Conservation (phyloP, 495 filamentous ascomycete genomes). For the Lophiotrema nucula region DNA sequence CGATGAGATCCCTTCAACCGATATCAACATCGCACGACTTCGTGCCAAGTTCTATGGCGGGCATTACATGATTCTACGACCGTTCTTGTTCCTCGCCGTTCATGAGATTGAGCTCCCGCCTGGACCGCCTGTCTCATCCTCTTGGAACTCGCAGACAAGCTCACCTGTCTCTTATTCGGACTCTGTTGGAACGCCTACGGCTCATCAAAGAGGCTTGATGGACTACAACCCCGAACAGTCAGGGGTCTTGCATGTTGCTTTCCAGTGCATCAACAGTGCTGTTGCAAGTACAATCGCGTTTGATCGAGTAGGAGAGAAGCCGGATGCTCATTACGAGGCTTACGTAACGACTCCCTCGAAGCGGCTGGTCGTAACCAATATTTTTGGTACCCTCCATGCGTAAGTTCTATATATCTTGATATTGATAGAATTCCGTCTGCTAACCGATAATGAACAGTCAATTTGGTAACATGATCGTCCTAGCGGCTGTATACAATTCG, state of each 20-base stretch:
- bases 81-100: conserved; percentile 68
- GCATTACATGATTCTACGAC: conserved; percentile 82
- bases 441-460: conserved; percentile 60
- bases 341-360: conserved; percentile 37
- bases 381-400: conserved; percentile 95
- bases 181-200: neutral
- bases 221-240: conserved; percentile 10
- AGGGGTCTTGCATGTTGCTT: conserved; percentile 1
- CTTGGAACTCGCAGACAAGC: conserved; percentile 3
- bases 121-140: conserved; percentile 1
- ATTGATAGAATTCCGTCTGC: neutral
- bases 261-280: conserved; percentile 65
- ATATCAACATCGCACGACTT: conserved; percentile 81
- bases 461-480: conserved; percentile 92
- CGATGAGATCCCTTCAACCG: conserved; percentile 60
- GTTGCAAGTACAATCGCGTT: conserved; percentile 85
- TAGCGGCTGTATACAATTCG: conserved; percentile 73
- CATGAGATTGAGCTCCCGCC: conserved; percentile 42
- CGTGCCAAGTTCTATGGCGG: conserved; percentile 95
- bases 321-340: conserved; percentile 2
- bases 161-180: conserved; percentile 3
- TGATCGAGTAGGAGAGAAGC: conserved; percentile 59
- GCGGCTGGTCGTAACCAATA: conserved; percentile 84
- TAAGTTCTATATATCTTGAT: conserved; percentile 62
- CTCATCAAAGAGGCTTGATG: neutral